A percentile compares a stretch with the other conserved stretches of the same genome.
phyloP scores from a whole-genome alignment of 2,329 filamentous ascomycete species.

The Dendrostoma leiphaemia region DNA sequence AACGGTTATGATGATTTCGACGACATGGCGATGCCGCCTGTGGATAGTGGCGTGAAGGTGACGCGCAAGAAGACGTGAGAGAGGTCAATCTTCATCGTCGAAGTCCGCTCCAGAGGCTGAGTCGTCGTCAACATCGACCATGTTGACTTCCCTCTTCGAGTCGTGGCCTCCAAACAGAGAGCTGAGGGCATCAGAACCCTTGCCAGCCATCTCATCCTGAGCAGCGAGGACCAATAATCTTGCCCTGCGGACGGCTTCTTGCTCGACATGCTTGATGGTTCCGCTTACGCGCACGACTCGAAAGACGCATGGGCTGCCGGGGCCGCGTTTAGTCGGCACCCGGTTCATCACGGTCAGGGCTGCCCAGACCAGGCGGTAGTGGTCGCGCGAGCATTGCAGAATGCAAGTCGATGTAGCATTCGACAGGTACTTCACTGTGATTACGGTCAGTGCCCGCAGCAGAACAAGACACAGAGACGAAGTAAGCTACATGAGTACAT shows the following conservation, averaged over 20 bases:
- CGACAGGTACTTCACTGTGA: conserved; percentile 85
- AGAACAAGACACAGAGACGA: background rate
- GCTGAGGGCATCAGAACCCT: conserved; percentile 28
- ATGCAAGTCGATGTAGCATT: conserved; percentile 93
- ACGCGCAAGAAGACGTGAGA: conserved; percentile 60
- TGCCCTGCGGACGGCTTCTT: conserved; percentile 81
- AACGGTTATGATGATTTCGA: conserved; percentile 41
- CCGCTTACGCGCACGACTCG: conserved; percentile 85
- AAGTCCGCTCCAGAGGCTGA: conserved; percentile 46
- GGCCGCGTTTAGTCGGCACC: conserved; percentile 54
- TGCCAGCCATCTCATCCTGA: conserved; percentile 47
- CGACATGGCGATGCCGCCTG: conserved; percentile 45
- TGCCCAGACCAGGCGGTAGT: conserved; percentile 88
- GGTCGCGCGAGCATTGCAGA: conserved; percentile 74
- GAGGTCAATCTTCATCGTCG: conserved; percentile 35
- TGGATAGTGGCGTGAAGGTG: conserved; percentile 69
- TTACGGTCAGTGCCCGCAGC: conserved; percentile 22
- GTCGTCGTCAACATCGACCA: conserved; percentile 42
- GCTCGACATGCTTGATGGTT: conserved; percentile 88
- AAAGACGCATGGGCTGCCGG: conserved; percentile 68
- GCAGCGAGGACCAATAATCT: conserved; percentile 69
- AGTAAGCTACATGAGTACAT: background rate
- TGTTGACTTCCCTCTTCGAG: conserved; percentile 32
- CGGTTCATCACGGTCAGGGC: conserved; percentile 77
- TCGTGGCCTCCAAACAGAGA: conserved; percentile 28